A percentile compares a stretch with the other conserved stretches of the same genome.
Conservation (phyloP, 495 filamentous ascomycete genomes). For the Xylaria venustula region DNA sequence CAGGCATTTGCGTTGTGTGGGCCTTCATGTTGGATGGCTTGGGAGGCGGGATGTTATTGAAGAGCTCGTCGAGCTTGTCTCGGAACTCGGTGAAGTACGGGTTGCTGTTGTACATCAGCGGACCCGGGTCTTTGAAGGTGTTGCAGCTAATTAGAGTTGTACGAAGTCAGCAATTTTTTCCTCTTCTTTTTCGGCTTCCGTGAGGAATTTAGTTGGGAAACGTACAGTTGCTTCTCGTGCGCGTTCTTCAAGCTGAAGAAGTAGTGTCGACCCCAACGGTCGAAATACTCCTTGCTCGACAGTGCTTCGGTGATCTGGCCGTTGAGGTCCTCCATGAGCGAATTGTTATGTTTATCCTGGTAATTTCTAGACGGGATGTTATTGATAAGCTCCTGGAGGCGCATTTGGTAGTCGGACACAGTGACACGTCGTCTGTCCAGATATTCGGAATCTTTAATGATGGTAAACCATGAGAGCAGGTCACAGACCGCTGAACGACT, state of each 20-base stretch:
- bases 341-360: constrained; percentile 26
- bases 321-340: constrained; percentile 37
- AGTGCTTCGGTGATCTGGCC: constrained; percentile 42
- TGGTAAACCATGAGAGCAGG: constrained; percentile 36
- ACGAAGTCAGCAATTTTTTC: not conserved
- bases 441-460: constrained; percentile 29
- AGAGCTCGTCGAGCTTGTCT: constrained; percentile 36
- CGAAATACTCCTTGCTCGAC: constrained; percentile 23
- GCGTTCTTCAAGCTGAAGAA: constrained; percentile 42
- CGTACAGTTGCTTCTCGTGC: constrained; percentile 39
- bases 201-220: not conserved
- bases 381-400: constrained; percentile 21
- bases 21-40: constrained; percentile 21
- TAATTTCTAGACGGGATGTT: constrained; percentile 28
- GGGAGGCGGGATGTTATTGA: constrained; percentile 40
- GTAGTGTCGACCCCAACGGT: constrained; percentile 45
- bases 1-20: not conserved
- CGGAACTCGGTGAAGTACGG: constrained; percentile 37
- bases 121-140: constrained; percentile 47
- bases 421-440: constrained; percentile 12
- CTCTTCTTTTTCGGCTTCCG: not conserved
- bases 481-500: constrained; percentile 40
- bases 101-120: constrained; percentile 40
- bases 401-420: not conserved
- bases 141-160: constrained; percentile 30